phyloP scores from a whole-genome alignment of 768 basidiomycete genomes.

The Butyriboletus loyo region DNA sequence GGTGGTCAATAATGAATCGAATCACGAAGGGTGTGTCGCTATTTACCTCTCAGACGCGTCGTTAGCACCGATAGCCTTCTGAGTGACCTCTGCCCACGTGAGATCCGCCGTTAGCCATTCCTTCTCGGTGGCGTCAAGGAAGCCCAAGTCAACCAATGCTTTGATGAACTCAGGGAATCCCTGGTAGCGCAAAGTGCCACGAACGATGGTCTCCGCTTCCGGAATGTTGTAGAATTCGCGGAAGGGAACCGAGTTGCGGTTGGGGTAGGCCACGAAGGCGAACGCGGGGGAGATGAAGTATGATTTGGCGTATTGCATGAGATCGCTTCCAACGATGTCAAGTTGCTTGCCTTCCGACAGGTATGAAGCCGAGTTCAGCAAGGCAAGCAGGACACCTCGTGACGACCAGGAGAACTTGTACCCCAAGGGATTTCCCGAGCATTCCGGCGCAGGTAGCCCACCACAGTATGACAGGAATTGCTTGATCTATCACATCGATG shows the following conservation, averaged over 20 bases:
- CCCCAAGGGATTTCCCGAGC: conserved; percentile 90
- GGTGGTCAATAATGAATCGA: not conserved
- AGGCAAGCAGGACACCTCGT: conserved; percentile 90
- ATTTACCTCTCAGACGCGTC: conserved; percentile 66
- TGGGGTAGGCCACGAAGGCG: conserved; percentile 96
- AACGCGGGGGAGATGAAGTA: conserved; percentile 96
- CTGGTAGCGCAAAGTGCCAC: conserved; percentile 92
- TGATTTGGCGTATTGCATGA: conserved; percentile 89
- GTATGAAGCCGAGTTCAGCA: conserved; percentile 87
- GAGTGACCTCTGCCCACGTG: conserved; percentile 82
- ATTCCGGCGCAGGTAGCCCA: conserved; percentile 90
- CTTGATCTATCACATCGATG: conserved; percentile 57
- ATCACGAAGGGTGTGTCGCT: not conserved
- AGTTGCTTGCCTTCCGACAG: conserved; percentile 62
- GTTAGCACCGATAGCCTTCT: conserved; percentile 66
- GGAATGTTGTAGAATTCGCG: conserved; percentile 89
- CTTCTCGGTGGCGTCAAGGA: conserved; percentile 73
- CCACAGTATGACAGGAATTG: conserved; percentile 94
- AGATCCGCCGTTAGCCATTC: conserved; percentile 73
- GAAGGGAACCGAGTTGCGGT: conserved; percentile 91
- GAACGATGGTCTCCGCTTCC: conserved; percentile 88
- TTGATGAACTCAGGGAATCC: conserved; percentile 96
- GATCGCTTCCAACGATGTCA: conserved; percentile 69
- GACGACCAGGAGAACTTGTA: conserved; percentile 99
- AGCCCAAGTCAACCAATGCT: conserved; percentile 83